phyloP scores from a whole-genome alignment of 2,329 filamentous ascomycete genomes.

The Dactylellina drechsleri region DNA sequence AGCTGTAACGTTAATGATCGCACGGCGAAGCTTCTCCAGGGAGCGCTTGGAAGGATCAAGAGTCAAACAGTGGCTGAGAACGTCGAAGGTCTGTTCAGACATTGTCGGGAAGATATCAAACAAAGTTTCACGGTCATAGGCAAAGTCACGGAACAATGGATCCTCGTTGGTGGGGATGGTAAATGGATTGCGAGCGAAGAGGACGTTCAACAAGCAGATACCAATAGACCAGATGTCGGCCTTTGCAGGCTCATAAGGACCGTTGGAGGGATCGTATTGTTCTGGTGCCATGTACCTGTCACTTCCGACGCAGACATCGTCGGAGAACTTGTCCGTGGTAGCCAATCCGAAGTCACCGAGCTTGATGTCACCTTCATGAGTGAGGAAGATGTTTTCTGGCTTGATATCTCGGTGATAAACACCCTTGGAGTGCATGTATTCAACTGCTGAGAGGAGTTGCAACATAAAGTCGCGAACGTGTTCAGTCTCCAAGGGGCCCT shows the following conservation, averaged over 20 bases:
- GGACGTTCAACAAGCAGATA: conserved; percentile 92
- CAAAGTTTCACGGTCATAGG: conserved; percentile 89
- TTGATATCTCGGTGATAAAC: conserved; percentile 96
- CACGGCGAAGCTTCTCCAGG: conserved; percentile 78
- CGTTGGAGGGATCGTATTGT: conserved; percentile 85
- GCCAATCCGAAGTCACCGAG: conserved; percentile 95
- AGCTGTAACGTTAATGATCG: conserved; percentile 80
- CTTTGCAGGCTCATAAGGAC: conserved; percentile 90
- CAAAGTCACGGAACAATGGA: conserved; percentile 91
- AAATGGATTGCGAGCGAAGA: conserved; percentile 97
- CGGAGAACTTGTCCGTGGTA: conserved; percentile 87
- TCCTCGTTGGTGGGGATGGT: conserved; percentile 90
- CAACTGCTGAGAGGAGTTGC: conserved; percentile 63
- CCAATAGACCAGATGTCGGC: conserved; percentile 98
- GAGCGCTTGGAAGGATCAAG: conserved; percentile 91
- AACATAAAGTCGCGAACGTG: conserved; percentile 98
- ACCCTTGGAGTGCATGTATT: conserved; percentile 75
- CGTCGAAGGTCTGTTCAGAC: conserved; percentile 97
- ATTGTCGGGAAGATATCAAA: conserved; percentile 99
- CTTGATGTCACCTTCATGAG: conserved; percentile 87
- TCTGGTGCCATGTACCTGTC: conserved; percentile 99
- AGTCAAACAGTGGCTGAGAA: conserved; percentile 88
- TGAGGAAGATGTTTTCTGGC: conserved; percentile 86
- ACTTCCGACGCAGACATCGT: conserved; percentile 92
- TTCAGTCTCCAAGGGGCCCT: conserved; percentile 90